Base-by-base conservation (phyloP, 768 basidiomycete genomes). In the Leucocoprinus leucothites region DNA sequence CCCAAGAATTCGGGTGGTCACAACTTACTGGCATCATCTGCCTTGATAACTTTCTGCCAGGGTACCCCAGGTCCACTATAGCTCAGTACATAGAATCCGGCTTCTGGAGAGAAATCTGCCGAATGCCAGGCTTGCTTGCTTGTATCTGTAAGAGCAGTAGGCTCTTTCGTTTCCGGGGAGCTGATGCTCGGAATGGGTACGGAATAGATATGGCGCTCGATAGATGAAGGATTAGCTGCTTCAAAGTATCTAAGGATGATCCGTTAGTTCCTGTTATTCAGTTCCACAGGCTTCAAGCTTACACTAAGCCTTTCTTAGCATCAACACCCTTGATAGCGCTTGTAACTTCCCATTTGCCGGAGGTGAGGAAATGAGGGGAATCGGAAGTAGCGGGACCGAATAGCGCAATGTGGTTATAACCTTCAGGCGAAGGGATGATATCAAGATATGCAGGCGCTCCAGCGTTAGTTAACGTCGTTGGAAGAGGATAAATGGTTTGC, bases 321-420 rank as follows among this genome's bases (percentile, higher is more conserved):
- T 98, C 89, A 25, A 98, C 82, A 3, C 81, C 89, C 54, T 79
- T 73, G 59, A 97, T 86, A 7, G 80, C 79, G 9, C 78, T 80
- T 2, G 85, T 85, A 4, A 98, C 92, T 69, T 99, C 96, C 94
- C 94, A 97, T 16, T 82, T 66, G 1, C 96, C 96, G 1, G 78
- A 77, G 1, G 96, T 98, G 36, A 99, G 74, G 75, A 92, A 99
- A 31, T 72, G 79, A 2, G 95, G 94, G 1, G 76, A 81, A 25
- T 75, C 70, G 16, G 87, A 78, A 57, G 78, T 80, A 2, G 88
- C 83, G 5, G 93, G 87, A 60, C 81, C 86, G 75, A 95, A 99
- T 28, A 94, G 79, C 0, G 96, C 97, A 63, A 99, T 85, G 65
- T 98, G 96, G 61, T 91, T 87, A 74, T 79, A 98, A 0, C 97